These are phyloP conservation scores for Rhodocollybia butyracea DNA, from an alignment of 768 basidiomycete species.

Conservation along the genomic window DNA sequence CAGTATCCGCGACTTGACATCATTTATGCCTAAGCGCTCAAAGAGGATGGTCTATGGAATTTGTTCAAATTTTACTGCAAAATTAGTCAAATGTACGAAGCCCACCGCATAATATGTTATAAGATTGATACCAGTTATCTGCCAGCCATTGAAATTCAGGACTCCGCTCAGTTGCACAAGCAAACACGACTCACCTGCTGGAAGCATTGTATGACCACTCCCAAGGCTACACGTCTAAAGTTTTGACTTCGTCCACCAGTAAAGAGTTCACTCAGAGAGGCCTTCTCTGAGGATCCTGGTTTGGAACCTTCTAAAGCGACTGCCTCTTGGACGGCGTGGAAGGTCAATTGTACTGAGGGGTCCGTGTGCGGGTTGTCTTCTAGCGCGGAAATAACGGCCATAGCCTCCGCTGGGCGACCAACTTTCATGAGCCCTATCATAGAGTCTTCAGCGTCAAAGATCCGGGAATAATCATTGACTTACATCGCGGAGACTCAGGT, in stretches of 20 bases:
- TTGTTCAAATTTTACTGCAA: background rate
- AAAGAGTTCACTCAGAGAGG: slow-evolving; percentile 52
- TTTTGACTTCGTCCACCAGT: slow-evolving; percentile 56
- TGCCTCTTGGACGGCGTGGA: slow-evolving; percentile 51
- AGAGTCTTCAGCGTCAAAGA: background rate
- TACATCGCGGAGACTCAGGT: slow-evolving; percentile 58
- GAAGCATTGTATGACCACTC: slow-evolving; percentile 59
- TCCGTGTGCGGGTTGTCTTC: slow-evolving; percentile 50
- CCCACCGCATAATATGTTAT: slow-evolving; percentile 54
- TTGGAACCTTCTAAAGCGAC: slow-evolving; percentile 35
- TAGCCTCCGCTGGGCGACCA: slow-evolving; percentile 50
- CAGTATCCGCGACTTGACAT: slow-evolving; percentile 57
- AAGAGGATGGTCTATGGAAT: slow-evolving; percentile 46
- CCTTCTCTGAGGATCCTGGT: slow-evolving; percentile 15
- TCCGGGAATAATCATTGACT: slow-evolving; percentile 1
- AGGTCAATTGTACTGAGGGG: slow-evolving; percentile 45
- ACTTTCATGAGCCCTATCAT: slow-evolving; percentile 49
- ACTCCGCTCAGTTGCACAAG: background rate
- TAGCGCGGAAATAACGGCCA: slow-evolving; percentile 60
- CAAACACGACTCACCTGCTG: slow-evolving; percentile 40
- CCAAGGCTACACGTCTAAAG: slow-evolving; percentile 54
- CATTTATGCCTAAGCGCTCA: slow-evolving; percentile 55
- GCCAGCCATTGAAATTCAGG: background rate
- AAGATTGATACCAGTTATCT: slow-evolving; percentile 61
- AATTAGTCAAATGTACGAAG: slow-evolving; percentile 1